Evolutionary conservation across 1,284 basidiomycete genomes (phyloP), one percentile per base, ranked within the genome.

Genomic region (Nidula niveotomentosa): DNA sequence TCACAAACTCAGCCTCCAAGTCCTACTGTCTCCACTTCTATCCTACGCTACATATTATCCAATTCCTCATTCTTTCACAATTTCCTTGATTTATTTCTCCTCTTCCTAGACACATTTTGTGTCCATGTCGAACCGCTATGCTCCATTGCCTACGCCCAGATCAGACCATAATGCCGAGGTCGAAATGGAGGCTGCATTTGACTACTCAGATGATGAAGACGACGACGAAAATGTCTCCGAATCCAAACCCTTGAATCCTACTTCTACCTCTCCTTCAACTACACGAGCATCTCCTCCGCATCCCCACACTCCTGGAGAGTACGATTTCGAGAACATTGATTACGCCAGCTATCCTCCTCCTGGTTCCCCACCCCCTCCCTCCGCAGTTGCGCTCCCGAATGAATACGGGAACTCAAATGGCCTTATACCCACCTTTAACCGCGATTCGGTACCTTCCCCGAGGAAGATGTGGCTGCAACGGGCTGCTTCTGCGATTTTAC

Each of bases 241-340:
- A 67, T 76, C 79, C 30, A 83, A 75, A 49, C 82, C 85, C 60
- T 62, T 86, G 57, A 79, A 80, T 56, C 74, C 77, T 3, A 49
- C 56, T 35, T 63, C 60, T 55, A 64, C 67, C 9, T 69, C 74
- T 41, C 67, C 72, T 7, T 62, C 64, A 18, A 65, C 58, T 18
- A 60, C 56, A 46, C 60, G 57, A 18, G 53, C 55, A 9, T 64
- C 67, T 53, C 54, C 60, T 37, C 59, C 62, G 49, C 60, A 58
- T 8, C 60, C 57, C 49, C 66, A 58, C 60, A 60, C 53, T 54
- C 73, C 78, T 45, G 79, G 79, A 48, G 73, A 81, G 4, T 96
- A 96, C 65, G 88, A 96, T 71, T 96, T 95, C 67, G 90, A 96
- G 72, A 83, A 85, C 54, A 83, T 88, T 57, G 93, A 90, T 67